Evolutionary conservation across 805 yeast species (phyloP), one percentile per base, ranked within the genome.

Genomic region (Candida awuae): DNA sequence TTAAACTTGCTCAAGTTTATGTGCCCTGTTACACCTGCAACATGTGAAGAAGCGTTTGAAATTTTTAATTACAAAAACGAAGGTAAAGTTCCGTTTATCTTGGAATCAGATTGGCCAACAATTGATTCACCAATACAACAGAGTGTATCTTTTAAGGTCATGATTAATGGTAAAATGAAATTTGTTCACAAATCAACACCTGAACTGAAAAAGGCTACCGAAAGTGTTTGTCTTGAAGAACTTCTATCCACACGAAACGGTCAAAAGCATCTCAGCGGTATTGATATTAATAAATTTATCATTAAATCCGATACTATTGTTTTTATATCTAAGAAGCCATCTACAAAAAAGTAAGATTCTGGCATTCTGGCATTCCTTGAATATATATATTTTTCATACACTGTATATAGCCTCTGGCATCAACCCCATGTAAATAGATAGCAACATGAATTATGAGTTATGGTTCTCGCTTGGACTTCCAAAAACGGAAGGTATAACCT

Each of bases 31-130:
- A 72, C 83, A 0, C 97, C 98, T 1, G 71, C 80, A 6, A 69
- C 77, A 7, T 74, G 85, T 0, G 97, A 90, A 51, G 97, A 90
- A 58, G 69, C 84, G 18, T 79, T 90, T 77, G 85, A 80, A 43
- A 47, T 54, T 3, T 50, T 78, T 2, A 58, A 61, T 20, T 35
- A 41, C 2, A 43, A 52, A 2, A 45, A 48, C 15, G 54, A 27
- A 18, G 5, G 55, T 6, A 37, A 37, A 13, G 31, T 40, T 46
- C 49, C 52, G 3, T 69, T 86, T 0, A 67, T 85, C 8, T 71
- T 79, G 49, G 51, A 55, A 4, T 65, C 77, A 42, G 57, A 54
- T n/a, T 90, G 88, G 84, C 97, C 97, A 1, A 52, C 52, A 7
- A 38, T 58, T 0, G 69, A 68, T 43, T 56, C 59, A 2, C 41